These are phyloP conservation scores for Zygoascus hellenicus DNA, from an alignment of 1,139 yeast genomes.

Conservation along the genomic window DNA sequence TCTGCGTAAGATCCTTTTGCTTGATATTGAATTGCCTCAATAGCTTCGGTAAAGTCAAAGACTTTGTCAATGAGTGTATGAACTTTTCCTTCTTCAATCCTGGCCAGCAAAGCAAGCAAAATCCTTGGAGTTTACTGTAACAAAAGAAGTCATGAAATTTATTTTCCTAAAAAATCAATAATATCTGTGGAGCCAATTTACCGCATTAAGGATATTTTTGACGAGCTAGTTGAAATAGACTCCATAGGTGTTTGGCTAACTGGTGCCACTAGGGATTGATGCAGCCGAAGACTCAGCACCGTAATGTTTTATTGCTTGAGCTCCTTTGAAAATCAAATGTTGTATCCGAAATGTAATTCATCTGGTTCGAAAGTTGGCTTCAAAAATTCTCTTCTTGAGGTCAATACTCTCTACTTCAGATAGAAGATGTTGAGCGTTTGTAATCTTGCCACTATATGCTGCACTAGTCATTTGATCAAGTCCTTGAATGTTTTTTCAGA, in stretches of 20 bases:
- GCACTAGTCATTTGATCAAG: slow-evolving; percentile 13
- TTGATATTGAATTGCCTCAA: no score
- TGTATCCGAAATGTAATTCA: slow-evolving; percentile 11
- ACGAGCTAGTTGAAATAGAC: no score
- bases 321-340: slow-evolving; percentile 13
- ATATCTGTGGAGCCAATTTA: no score
- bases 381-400: slow-evolving; percentile 11
- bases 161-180: no score
- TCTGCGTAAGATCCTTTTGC: no score
- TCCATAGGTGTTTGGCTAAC: no score
- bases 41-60: slow-evolving; percentile 10
- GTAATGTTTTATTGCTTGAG: slow-evolving; percentile 5
- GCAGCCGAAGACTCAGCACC: no score
- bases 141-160: no score
- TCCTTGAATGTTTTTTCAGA: slow-evolving; percentile 8
- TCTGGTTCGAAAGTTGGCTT: slow-evolving; percentile 4
- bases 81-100: slow-evolving; percentile 11
- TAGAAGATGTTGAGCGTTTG: slow-evolving; percentile 8
- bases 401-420: slow-evolving; percentile 12
- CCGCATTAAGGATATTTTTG: no score
- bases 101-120: background rate
- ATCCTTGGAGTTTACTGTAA: background rate
- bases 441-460: slow-evolving; percentile 12
- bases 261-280: no score
- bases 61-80: slow-evolving; percentile 11